Base-by-base conservation (phyloP, 768 basidiomycete genomes). In the Tubosaeta sp. region DNA sequence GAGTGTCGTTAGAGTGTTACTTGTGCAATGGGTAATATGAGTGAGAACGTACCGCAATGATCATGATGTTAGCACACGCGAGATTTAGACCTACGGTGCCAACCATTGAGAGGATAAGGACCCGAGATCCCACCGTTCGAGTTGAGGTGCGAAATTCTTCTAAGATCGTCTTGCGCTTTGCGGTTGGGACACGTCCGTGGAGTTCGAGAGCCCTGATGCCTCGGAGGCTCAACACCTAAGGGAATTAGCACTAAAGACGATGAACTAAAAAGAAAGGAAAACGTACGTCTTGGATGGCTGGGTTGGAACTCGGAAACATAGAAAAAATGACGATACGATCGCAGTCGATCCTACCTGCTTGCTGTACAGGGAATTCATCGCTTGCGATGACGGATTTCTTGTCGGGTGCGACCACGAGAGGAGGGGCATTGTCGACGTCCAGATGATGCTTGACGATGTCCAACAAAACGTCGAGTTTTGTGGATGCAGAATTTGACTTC, bases 71-170 rank as follows among this genome's bases (percentile, higher is more conserved):
- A 3, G 56, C 56, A n/a, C 27, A 51, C 3, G 53, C 44, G 11
- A 60, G 16, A 29, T 60, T 60, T 6, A 60, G 39, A 1, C 59
- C 53, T 2, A 54, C 48, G 6, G 50, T 47, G 3, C 59, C 59
- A n/a, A 60, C 56, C 30, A 24, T 43, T 4, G 59, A 60, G 1
- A 60, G 29, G 13, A 60, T 43, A 13, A 60, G 43, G 2, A 60
- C 56, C 3, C 49, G 46, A 11, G 47, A 32, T 14, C 50, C 56
- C 0, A 27, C 21, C 2, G 7, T 21, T 2, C 43, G n/a, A 3
- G 46, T 48, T 1, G 45, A 51, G 19, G 21, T 21, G 6, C 44
- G 13, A 47, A 60, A 60, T 24, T 42, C 41, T n/a, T 42, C 22
- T 9, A 42, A 19, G 1, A 48, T 21, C 0, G 10, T 0, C 5